Evolutionary conservation across 1,284 basidiomycete species (phyloP), one percentile per base, ranked within the genome.

Genomic region (Naganishia sp.): DNA sequence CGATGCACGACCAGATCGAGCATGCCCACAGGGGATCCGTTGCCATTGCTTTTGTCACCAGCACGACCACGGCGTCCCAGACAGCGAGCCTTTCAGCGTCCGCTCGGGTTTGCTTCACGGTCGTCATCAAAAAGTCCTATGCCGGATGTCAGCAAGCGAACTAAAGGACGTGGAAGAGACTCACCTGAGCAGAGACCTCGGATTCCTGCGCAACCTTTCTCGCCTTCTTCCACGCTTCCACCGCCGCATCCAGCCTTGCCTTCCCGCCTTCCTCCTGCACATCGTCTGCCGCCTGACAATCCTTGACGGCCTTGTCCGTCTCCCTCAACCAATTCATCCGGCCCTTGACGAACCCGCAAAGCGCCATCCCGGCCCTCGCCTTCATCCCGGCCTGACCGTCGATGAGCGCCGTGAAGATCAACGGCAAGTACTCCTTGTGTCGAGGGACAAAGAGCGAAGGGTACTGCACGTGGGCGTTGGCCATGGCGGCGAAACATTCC

Each of bases 21-120:
- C 77, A 77, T 9, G 77, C 76, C 79, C 79, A 80, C 15, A 72
- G 70, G 1, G 76, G 75, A 32, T 72, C 61, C 5, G 67, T 56
- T n/a, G 73, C 68, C 21, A 79, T 69, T 7, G 71, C 71, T 41
- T 72, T 70, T 66, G 72, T 75, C 63, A 79, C 70, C 9, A 71
- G 49, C 18, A 67, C 55, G 45, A 75, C 74, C 21, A 79, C 61
- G 0, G 65, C 57, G 15, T 54, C 60, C 72, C 74, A 77, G 25
- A 54, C 54, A 46, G 53, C 46, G 0, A 45, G 17, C 23, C 56
- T 50, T 41, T 53, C 39, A 15, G 32, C 23, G 28, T 46, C 25
- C n/a, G 42, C 41, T 31, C 5, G 15, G 2, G 41, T 15, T 6
- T 25, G 49, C 49, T 50, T 50, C 1, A 21, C 21, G 23, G n/a